Evolutionary conservation across 2,329 filamentous ascomycete species (phyloP).

Genomic region (Rasamsonia emersonii): DNA sequence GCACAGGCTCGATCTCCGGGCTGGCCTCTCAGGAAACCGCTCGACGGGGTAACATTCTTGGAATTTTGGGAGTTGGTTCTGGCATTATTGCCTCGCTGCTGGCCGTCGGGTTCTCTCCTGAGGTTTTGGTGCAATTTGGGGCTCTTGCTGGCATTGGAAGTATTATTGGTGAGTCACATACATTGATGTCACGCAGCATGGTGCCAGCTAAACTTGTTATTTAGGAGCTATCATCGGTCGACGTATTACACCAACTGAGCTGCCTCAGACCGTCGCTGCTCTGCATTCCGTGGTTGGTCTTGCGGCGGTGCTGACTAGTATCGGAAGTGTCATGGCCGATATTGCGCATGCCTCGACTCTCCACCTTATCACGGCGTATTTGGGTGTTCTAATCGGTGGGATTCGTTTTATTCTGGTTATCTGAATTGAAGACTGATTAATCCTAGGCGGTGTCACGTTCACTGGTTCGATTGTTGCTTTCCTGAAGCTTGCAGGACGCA

Average conservation of each 20-base stretch:
- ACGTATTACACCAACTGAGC: conserved; percentile 76
- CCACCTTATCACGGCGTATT: conserved; percentile 76
- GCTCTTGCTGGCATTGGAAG: conserved; percentile 64
- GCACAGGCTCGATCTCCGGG: conserved; percentile 59
- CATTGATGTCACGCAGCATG: conserved; percentile 3
- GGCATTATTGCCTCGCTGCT: conserved; percentile 76
- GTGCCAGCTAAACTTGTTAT: not conserved
- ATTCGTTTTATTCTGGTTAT: not conserved
- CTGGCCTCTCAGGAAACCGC: conserved; percentile 76
- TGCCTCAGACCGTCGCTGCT: conserved; percentile 83
- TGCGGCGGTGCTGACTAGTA: conserved; percentile 78
- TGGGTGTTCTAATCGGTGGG: conserved; percentile 71
- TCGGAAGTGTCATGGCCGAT: conserved; percentile 73
- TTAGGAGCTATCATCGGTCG: conserved; percentile 67
- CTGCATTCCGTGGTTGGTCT: conserved; percentile 85
- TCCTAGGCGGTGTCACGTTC: conserved; percentile 74
- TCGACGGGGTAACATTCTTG: conserved; percentile 74
- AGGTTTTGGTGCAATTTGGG: conserved; percentile 73
- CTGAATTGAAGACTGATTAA: not conserved
- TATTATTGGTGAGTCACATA: conserved; percentile 43
- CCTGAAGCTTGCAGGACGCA: conserved; percentile 72
- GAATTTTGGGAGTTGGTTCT: conserved; percentile 74
- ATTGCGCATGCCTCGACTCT: conserved; percentile 63
- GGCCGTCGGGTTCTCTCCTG: conserved; percentile 70
- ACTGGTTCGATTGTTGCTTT: conserved; percentile 87